Percentiles rank a stretch among this genome's conserved stretches.
Conservation (phyloP, 2,329 filamentous ascomycete genomes). For the Metarhizium rileyi region DNA sequence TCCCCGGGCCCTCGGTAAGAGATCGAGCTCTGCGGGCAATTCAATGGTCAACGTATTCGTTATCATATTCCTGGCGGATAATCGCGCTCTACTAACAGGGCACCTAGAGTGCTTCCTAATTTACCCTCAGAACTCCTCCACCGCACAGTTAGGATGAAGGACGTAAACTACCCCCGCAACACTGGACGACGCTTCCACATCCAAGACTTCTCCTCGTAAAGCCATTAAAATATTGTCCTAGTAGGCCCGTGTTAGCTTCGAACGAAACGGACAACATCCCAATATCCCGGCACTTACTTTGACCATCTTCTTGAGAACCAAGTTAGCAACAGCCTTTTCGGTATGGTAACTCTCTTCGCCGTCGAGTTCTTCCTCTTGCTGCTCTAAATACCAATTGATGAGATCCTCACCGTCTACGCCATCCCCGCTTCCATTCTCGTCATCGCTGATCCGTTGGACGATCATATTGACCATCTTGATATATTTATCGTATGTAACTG, state of each 20-base stretch:
- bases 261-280: not conserved
- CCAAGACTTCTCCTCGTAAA: constrained; percentile 53
- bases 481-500: constrained; percentile 94
- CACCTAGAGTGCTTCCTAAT: not conserved
- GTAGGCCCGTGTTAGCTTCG: constrained; percentile 31
- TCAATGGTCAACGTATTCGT: no score
- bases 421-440: constrained; percentile 66
- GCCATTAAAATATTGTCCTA: constrained; percentile 85
- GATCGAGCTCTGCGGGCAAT: no score
- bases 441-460: constrained; percentile 72
- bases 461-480: constrained; percentile 81
- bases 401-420: constrained; percentile 79
- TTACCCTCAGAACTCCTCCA: constrained; percentile 49
- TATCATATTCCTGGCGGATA: not conserved
- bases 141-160: constrained; percentile 84
- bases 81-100: not conserved
- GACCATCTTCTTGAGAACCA: constrained; percentile 92
- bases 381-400: constrained; percentile 83
- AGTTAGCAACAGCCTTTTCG: constrained; percentile 63
- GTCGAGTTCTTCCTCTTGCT: constrained; percentile 74
- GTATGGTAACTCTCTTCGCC: constrained; percentile 71
- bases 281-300: constrained; percentile 52
- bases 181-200: constrained; percentile 34
- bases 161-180: constrained; percentile 58
- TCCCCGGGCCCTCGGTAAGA: no score